phyloP scores from a whole-genome alignment of 2,329 filamentous ascomycete species.

The Esteya vermicola region DNA sequence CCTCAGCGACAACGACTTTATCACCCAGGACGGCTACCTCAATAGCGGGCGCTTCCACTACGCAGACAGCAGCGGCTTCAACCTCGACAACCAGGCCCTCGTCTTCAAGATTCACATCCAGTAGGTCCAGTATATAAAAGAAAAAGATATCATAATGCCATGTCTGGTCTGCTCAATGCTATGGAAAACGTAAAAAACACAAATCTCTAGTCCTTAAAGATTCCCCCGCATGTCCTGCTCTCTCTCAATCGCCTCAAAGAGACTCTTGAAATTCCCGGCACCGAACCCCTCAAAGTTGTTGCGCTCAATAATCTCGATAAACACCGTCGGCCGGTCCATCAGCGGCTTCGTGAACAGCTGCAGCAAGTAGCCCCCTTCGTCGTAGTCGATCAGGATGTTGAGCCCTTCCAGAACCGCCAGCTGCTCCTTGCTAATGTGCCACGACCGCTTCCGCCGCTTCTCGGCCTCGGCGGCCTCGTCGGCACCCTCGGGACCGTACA shows the following conservation, averaged over 20 bases:
- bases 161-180: neutral
- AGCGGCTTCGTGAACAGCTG: conserved; percentile 73
- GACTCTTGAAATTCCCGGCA: conserved; percentile 86
- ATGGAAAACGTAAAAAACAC: neutral
- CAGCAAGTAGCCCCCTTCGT: conserved; percentile 74
- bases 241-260: conserved; percentile 91
- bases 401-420: conserved; percentile 62
- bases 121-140: conserved; percentile 6
- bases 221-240: conserved; percentile 83
- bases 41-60: conserved; percentile 42
- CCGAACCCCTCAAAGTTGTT: conserved; percentile 86
- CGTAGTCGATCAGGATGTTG: conserved; percentile 89
- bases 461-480: too few species aligned
- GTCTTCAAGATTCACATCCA: conserved; percentile 37
- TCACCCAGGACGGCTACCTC: conserved; percentile 53
- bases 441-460: conserved; percentile 13
- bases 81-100: conserved; percentile 47
- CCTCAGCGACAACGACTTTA: conserved; percentile 61
- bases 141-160: neutral
- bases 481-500: conserved; percentile 25
- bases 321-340: conserved; percentile 89
- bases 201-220: conserved; percentile 30
- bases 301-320: conserved; percentile 90
- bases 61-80: conserved; percentile 38
- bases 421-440: conserved; percentile 57